Percentiles rank a stretch among this genome's conserved stretches.
Evolutionary conservation across 495 filamentous ascomycete species (phyloP).

Genomic region (Aspergillus leporis): DNA sequence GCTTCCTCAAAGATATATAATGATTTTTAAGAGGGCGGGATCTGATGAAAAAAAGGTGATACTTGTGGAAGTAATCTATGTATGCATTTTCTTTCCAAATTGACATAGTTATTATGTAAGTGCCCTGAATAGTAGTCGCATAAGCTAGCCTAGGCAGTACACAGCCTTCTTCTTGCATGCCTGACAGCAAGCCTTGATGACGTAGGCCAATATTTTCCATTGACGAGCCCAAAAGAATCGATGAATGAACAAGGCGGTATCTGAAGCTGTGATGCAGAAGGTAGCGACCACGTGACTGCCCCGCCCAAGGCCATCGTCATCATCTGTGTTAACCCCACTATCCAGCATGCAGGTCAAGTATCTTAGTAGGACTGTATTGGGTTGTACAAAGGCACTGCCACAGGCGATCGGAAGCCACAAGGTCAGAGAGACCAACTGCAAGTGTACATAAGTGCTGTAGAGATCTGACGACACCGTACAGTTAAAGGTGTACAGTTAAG

Average conservation of each 20-base stretch:
- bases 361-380: not conserved
- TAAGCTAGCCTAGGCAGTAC: not conserved
- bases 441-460: not conserved
- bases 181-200: not conserved
- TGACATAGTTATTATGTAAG: not conserved
- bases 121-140: not conserved
- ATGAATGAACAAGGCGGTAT: not conserved
- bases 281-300: constrained; percentile 18
- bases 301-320: constrained; percentile 20
- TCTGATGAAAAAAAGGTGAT: not conserved
- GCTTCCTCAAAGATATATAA: constrained; percentile 60
- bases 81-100: not conserved
- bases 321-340: constrained; percentile 1
- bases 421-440: not conserved
- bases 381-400: constrained; percentile 1
- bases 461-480: not conserved
- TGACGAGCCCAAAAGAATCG: not conserved
- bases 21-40: not conserved
- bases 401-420: not conserved
- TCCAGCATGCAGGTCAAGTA: constrained; percentile 4
- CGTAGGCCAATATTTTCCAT: not conserved
- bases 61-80: not conserved
- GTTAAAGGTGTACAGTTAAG: not conserved
- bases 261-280: not conserved
- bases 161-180: not conserved